A percentile compares a stretch with the other conserved stretches of the same genome.
These are phyloP conservation scores for Aspergillus sp. DNA, from an alignment of 2,329 filamentous ascomycete species.

Conservation along the genomic window DNA sequence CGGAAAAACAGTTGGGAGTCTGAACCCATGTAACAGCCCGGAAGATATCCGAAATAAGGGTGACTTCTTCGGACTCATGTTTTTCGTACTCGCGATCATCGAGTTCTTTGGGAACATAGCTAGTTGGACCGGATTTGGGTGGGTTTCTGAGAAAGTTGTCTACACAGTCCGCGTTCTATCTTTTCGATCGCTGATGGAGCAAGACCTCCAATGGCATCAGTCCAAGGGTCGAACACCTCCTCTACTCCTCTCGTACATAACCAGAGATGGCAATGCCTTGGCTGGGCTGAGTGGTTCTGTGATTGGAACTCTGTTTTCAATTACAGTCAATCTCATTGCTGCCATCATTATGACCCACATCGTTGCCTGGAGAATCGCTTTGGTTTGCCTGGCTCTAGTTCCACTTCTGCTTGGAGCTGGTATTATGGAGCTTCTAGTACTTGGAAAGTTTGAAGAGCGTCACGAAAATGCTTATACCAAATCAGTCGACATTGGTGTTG, in stretches of 20 bases:
- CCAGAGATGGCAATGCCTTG: slow-evolving; percentile 65
- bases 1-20: slow-evolving; percentile 57
- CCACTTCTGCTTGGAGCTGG: slow-evolving; percentile 68
- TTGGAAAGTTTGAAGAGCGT: slow-evolving; percentile 58
- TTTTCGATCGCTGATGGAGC: slow-evolving; percentile 64
- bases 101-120: slow-evolving; percentile 62
- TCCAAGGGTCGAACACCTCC: slow-evolving; percentile 62
- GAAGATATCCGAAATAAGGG: slow-evolving; percentile 48
- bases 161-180: slow-evolving; percentile 64
- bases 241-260: slow-evolving; percentile 64
- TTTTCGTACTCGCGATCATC: slow-evolving; percentile 61
- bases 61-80: slow-evolving; percentile 56
- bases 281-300: slow-evolving; percentile 69
- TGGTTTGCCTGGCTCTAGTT: slow-evolving; percentile 68
- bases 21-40: slow-evolving; percentile 54
- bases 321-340: slow-evolving; percentile 66
- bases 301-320: slow-evolving; percentile 66
- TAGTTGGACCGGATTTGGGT: slow-evolving; percentile 59
- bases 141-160: slow-evolving; percentile 63
- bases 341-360: slow-evolving; percentile 68
- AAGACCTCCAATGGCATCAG: slow-evolving; percentile 69
- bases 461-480: slow-evolving; percentile 52
- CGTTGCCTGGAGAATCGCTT: slow-evolving; percentile 72
- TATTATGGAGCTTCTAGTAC: slow-evolving; percentile 64
- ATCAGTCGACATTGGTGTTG: slow-evolving; percentile 51